Conservation (phyloP, 1,284 basidiomycete genomes). For the Athelia psychrophila region DNA sequence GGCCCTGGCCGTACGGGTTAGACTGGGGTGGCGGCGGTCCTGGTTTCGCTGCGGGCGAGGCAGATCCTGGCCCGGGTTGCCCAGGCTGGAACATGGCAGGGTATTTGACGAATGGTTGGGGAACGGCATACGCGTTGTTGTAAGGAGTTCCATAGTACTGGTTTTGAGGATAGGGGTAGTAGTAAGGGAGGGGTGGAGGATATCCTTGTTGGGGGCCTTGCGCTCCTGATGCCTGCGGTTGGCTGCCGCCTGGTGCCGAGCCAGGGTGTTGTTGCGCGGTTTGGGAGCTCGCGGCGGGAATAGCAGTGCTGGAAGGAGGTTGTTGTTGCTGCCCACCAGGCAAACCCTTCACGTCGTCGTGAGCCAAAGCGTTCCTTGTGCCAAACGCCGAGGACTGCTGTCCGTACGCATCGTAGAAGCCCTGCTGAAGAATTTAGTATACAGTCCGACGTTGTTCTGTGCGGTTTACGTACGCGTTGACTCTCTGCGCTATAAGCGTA, state of each 20-base stretch:
- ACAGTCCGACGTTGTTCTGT: conserved; percentile 9
- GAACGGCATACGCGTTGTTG: conserved; percentile 64
- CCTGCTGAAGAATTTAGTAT: conserved; percentile 35
- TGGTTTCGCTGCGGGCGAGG: conserved; percentile 61
- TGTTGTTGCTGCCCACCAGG: conserved; percentile 58
- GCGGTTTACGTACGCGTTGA: conserved; percentile 49
- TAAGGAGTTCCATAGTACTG: conserved; percentile 74
- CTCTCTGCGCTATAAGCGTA: conserved; percentile 60
- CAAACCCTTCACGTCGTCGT: conserved; percentile 71
- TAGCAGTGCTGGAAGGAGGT: conserved; percentile 40
- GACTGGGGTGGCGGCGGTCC: conserved; percentile 52
- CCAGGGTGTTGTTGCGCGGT: conserved; percentile 52
- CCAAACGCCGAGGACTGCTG: conserved; percentile 50
- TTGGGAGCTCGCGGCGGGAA: conserved; percentile 51
- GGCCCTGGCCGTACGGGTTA: conserved; percentile 54
- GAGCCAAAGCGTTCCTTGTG: conserved; percentile 56
- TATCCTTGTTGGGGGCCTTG: conserved; percentile 65
- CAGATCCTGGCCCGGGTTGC: conserved; percentile 60
- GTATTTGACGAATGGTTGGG: conserved; percentile 73
- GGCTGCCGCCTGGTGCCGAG: conserved; percentile 32
- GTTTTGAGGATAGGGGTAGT: conserved; percentile 68
- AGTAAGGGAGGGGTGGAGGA: conserved; percentile 60
- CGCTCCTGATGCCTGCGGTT: conserved; percentile 52
- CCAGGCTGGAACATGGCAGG: conserved; percentile 69
- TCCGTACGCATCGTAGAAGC: conserved; percentile 75